phyloP scores from a whole-genome alignment of 805 yeast species.

The Saccharomycopsis olivae region DNA sequence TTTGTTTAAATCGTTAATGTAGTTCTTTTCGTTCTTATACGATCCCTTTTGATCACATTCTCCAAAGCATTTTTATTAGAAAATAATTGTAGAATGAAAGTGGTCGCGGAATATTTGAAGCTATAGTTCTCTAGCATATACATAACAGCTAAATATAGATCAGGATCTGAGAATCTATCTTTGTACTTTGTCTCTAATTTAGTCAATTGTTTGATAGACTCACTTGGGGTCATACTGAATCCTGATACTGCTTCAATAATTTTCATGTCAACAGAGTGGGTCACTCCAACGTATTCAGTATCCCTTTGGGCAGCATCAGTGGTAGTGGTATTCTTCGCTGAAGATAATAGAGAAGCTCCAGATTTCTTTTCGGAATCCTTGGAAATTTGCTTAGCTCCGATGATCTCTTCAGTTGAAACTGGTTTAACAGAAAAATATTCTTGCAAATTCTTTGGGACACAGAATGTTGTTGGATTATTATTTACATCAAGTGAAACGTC shows the following conservation, averaged over 20 bases:
- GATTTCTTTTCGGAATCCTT: too few relatives aligned
- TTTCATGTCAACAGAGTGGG: conserved; percentile 9
- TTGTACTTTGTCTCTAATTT: conserved; percentile 11
- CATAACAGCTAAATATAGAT: conserved; percentile 19
- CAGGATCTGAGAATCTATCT: conserved; percentile 14
- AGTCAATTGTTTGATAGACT: conserved; percentile 11
- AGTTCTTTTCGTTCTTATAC: conserved; percentile 8
- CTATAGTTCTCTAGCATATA: conserved; percentile 30
- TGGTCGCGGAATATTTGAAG: conserved; percentile 17
- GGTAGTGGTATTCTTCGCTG: neutral
- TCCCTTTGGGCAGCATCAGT: conserved; percentile 2
- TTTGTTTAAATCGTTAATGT: too few relatives aligned
- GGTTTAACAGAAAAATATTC: conserved; percentile 22
- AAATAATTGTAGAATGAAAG: conserved; percentile 14
- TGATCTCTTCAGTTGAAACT: neutral
- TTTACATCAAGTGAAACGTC: conserved; percentile 34
- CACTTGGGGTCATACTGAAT: conserved; percentile 11
- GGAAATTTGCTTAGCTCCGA: too few relatives aligned
- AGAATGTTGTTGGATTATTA: conserved; percentile 33
- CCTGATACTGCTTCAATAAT: conserved; percentile 11
- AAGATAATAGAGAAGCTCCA: neutral
- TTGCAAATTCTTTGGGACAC: conserved; percentile 29
- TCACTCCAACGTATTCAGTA: neutral
- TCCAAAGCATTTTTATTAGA: conserved; percentile 16
- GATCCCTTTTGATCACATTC: conserved; percentile 11